Evolutionary conservation across 768 basidiomycete species (phyloP), one percentile per base, ranked within the genome.

Genomic region (Goffeauzyma gilvescens): DNA sequence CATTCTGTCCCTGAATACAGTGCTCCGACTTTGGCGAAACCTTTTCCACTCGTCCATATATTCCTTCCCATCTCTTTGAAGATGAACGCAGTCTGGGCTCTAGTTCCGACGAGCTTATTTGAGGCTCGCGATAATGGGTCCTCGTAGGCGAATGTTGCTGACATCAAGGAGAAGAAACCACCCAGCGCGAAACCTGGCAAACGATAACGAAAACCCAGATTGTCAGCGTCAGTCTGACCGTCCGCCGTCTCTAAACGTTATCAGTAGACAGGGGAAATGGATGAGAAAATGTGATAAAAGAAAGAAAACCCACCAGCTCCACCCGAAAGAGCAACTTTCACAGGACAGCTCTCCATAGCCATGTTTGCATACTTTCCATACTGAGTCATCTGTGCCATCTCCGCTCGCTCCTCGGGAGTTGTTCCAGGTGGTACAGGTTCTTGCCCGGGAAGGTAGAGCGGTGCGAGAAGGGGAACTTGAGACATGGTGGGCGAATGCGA

Each of bases 81-180:
- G 26, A 90, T 75, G 51, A 78, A 75, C 33, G 73, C 69, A 1
- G 85, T 80, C 55, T 89, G 89, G 60, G 87, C 81, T 18, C 71
- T 69, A 1, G 58, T 59, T 8, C 56, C 57, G 7, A 50, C 52
- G 14, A 61, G 38, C 24, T 64, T 51, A 6, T 46, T 32, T 1
- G 54, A 60, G 4, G 64, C 62, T 45, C 59, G 44, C 7, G 62
- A 61, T 46, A 84, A 67, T 9, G 89, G 87, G 61, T 95, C 89
- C 62, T 95, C 90, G 59, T 93, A 90, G 25, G 80, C 79, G 60
- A 96, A 89, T 22, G 86, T 84, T 15, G 86, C 71, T 25, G 82
- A 84, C 90, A 96, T 95, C 46, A 95, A 71, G 1, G 86, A 85
- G 67, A 96, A 84, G 70, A 95, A 87, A 24, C 79, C 87, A 46